Percentiles rank a stretch among this genome's conserved stretches.
phyloP scores from a whole-genome alignment of 306 rosid genomes.

The Begonia fuchsioides region DNA sequence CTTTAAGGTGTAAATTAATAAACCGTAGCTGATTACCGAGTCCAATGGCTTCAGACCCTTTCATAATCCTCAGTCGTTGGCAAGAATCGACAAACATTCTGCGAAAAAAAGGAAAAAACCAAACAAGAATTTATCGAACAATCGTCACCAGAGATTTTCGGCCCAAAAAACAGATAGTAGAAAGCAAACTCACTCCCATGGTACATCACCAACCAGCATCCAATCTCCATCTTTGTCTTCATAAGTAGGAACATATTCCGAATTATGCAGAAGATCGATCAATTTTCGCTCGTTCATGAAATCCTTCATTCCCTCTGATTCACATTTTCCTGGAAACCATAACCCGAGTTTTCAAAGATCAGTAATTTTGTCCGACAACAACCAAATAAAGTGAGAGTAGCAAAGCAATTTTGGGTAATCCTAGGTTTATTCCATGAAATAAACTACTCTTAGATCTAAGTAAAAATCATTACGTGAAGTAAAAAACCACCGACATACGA shows the following conservation, averaged over 20 bases:
- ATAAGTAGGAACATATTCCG: slow-evolving; percentile 65
- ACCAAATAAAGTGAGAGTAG: too few species aligned
- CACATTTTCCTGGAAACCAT: too few species aligned
- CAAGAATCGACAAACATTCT: slow-evolving; percentile 9
- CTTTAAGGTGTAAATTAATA: too few species aligned
- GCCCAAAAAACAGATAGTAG: too few species aligned
- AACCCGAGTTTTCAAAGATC: too few species aligned
- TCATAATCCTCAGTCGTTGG: slow-evolving; percentile 27
- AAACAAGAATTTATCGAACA: neutral
- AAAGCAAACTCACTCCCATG: slow-evolving; percentile 61
- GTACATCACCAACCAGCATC: slow-evolving; percentile 96
- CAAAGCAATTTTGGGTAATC: too few species aligned
- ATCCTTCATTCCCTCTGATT: slow-evolving; percentile 40
- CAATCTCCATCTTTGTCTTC: slow-evolving; percentile 87
- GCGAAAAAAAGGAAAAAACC: neutral
- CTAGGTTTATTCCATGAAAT: too few species aligned
- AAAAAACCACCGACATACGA: too few species aligned
- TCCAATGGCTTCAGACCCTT: slow-evolving; percentile 84
- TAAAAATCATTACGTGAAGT: too few species aligned
- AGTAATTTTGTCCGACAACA: too few species aligned
- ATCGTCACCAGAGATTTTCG: neutral
- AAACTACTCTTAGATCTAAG: too few species aligned
- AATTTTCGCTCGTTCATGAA: slow-evolving; percentile 72
- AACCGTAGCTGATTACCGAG: slow-evolving; percentile 31
- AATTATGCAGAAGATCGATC: slow-evolving; percentile 57